Base-by-base conservation (phyloP, 139 green algal genomes). In the Dunaliella primolecta region DNA sequence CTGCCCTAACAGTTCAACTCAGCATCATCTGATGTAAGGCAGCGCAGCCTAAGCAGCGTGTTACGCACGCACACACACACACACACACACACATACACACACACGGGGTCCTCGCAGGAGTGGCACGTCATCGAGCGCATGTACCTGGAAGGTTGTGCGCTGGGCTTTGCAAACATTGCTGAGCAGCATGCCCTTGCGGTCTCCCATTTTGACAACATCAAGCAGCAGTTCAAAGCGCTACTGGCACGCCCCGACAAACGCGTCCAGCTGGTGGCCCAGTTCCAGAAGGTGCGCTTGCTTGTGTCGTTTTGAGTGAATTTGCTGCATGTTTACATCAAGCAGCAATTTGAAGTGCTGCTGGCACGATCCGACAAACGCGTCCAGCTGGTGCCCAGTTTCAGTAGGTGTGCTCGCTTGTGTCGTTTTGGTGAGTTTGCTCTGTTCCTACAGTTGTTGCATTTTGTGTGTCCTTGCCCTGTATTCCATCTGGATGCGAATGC, bases 111-210 rank as follows among this genome's bases (percentile, higher is more conserved):
- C 71, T 32, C 38, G 34, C 31, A 70, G 36, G 88, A 90, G 84
- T 96, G 92, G 92, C 64, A 72, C 34, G 72, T 80, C 36, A 70
- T 93, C 30, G 92, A 95, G 88, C 30, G 20, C 1, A 81, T 72
- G 29, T 96, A 95, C 87, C 33, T 93, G n/a, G 83, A 89, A 1
- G 92, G 92, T 7, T 83, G 93, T 34, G 56, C 78, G 0, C 79
- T 84, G 1, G 36, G 78, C 35, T 92, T 95, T 76, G 80, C 83
- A 1, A 76, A 83, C 36, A 80, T 95, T 81, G 84, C 89, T 0
- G 83, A 90, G 34, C 89, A 92, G 84, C 89, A 90, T 23, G 72
- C 35, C 3, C 37, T 83, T 15, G 80, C 86, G 38, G 79, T 94
- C 35, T 78, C 33, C 1, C 89, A 95, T 79, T 95, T 91, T 71